A percentile compares a stretch with the other conserved stretches of the same genome.
phyloP scores from a whole-genome alignment of 2,329 filamentous ascomycete species.

The Raffaelea arxii region DNA sequence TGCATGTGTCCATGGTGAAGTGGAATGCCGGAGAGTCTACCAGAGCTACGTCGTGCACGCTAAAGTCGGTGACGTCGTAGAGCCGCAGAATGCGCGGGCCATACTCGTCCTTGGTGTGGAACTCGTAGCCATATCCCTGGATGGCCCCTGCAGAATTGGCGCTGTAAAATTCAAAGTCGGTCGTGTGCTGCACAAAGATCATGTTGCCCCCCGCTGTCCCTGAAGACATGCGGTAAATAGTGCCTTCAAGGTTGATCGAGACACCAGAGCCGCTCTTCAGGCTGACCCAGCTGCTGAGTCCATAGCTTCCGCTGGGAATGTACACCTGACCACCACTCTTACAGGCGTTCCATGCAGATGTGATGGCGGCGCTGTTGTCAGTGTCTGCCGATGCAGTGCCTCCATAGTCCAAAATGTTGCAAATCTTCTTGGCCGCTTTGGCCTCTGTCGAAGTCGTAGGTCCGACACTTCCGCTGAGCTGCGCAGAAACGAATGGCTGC shows the following conservation, averaged over 20 bases:
- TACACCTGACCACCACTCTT: slow-evolving; percentile 3
- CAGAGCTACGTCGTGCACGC: slow-evolving; percentile 35
- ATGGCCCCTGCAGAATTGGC: slow-evolving; percentile 30
- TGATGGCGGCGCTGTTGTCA: slow-evolving; percentile 25
- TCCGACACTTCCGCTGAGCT: slow-evolving; percentile 18
- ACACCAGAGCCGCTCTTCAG: slow-evolving; percentile 8
- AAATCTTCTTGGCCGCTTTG: slow-evolving; percentile 24
- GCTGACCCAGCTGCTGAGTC: slow-evolving; percentile 7
- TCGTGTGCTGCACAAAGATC: slow-evolving; percentile 10
- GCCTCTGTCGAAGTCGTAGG: slow-evolving; percentile 17
- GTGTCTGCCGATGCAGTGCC: slow-evolving; percentile 35
- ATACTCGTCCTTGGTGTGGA: slow-evolving; percentile 23
- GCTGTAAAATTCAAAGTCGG: slow-evolving; percentile 38
- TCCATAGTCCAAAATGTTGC: slow-evolving; percentile 40
- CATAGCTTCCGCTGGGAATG: slow-evolving; percentile 11
- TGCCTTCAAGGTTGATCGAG: slow-evolving; percentile 30
- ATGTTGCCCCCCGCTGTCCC: slow-evolving; percentile 11
- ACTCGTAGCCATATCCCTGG: slow-evolving; percentile 36
- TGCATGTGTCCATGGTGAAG: slow-evolving; percentile 20
- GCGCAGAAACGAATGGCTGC: slow-evolving; percentile 4
- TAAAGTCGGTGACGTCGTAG: slow-evolving; percentile 30
- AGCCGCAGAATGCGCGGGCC: slow-evolving; percentile 34
- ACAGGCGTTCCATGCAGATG: neutral
- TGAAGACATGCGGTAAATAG: slow-evolving; percentile 8
- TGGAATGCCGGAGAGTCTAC: slow-evolving; percentile 23